These are phyloP conservation scores for Lyophyllum shimeji DNA, from an alignment of 768 basidiomycete species.

Conservation along the genomic window DNA sequence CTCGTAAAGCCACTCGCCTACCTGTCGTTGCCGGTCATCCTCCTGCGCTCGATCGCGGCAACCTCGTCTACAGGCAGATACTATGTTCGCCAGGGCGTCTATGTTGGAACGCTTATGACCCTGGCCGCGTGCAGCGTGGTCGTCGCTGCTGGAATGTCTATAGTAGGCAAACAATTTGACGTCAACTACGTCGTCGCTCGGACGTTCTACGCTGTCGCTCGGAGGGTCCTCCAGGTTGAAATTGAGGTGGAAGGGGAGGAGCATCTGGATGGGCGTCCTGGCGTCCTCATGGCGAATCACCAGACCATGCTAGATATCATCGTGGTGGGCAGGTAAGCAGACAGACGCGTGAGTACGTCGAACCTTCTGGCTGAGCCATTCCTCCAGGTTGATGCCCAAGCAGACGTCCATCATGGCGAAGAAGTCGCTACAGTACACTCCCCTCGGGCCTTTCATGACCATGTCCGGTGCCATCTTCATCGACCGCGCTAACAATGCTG, in stretches of 20 bases:
- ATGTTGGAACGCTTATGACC: constrained; percentile 67
- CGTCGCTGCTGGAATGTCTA: constrained; percentile 61
- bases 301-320: constrained; percentile 92
- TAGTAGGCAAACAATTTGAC: constrained; percentile 71
- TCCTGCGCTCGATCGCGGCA: constrained; percentile 60
- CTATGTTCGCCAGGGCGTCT: constrained; percentile 72
- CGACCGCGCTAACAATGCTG: constrained; percentile 76
- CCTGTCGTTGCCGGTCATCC: constrained; percentile 67
- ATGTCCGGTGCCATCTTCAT: constrained; percentile 91
- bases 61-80: constrained; percentile 60
- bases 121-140: constrained; percentile 74
- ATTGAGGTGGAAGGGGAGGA: constrained; percentile 88
- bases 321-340: constrained; percentile 70
- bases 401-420: constrained; percentile 91
- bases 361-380: not conserved
- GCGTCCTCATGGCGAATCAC: constrained; percentile 84
- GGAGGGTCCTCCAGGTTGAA: constrained; percentile 60
- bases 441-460: constrained; percentile 90
- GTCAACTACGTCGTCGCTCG: constrained; percentile 83
- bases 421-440: constrained; percentile 81
- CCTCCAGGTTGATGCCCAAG: constrained; percentile 72
- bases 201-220: constrained; percentile 73
- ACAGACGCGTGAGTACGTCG: not conserved
- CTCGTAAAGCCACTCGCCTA: constrained; percentile 75
- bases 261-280: constrained; percentile 67